Evolutionary conservation across 192 early-diverging fungal species (phyloP).

Genomic region (Diversispora epigaea): DNA sequence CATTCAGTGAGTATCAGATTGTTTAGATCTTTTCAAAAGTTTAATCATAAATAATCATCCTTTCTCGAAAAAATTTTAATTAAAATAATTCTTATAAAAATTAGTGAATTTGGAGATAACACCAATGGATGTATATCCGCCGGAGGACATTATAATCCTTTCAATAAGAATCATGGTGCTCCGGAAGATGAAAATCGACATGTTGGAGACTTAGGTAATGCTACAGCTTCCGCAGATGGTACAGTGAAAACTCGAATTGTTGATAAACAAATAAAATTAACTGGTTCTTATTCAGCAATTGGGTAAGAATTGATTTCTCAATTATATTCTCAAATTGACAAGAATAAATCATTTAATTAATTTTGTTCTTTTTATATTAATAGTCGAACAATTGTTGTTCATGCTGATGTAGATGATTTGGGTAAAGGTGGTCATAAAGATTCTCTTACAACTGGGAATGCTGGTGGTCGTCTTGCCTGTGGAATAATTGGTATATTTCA

Average conservation of each 20-base stretch:
- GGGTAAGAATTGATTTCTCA: constrained; percentile 48
- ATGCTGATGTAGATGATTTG: constrained; percentile 84
- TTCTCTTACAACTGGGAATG: constrained; percentile 83
- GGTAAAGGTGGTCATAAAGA: constrained; percentile 71
- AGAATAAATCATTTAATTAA: not conserved
- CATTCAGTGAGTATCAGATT: constrained; percentile 56
- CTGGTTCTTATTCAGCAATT: constrained; percentile 73
- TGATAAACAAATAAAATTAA: constrained; percentile 72
- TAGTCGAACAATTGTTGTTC: constrained; percentile 81
- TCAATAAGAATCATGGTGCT: constrained; percentile 75
- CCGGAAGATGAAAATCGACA: constrained; percentile 69
- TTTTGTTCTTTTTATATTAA: not conserved
- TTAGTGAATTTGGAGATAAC: constrained; percentile 74
- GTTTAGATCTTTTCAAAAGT: not conserved
- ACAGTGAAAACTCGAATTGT: constrained; percentile 50
- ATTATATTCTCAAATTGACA: not conserved
- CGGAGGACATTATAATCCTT: constrained; percentile 86
- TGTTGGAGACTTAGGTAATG: constrained; percentile 90
- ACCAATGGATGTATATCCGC: constrained; percentile 83
- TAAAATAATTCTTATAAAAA: not conserved
- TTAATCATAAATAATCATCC: too few species aligned
- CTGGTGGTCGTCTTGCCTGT: constrained; percentile 83
- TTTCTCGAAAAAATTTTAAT: too few species aligned
- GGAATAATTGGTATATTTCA: constrained; percentile 78
- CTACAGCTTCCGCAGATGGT: constrained; percentile 58